These are phyloP conservation scores for Cutaneotrichosporon sp. DNA, from an alignment of 1,284 basidiomycete species.

Conservation along the genomic window DNA sequence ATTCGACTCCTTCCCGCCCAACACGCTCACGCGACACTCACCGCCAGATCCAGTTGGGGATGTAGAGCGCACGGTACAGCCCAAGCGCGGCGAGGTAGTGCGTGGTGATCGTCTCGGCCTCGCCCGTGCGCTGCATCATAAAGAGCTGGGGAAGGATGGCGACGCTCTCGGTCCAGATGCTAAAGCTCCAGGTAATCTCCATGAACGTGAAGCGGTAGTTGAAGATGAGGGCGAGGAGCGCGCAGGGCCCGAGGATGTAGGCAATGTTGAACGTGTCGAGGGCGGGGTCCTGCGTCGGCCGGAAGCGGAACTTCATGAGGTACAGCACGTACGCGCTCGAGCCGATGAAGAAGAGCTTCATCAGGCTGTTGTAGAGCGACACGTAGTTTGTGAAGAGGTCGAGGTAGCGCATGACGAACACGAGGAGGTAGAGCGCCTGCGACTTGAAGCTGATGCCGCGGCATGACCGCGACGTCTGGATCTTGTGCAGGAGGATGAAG, in stretches of 20 bases:
- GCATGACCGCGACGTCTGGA: conserved; percentile 78
- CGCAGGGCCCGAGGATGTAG: conserved; percentile 82
- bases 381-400: conserved; percentile 73
- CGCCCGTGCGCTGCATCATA: conserved; percentile 96
- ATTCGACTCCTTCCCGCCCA: background rate
- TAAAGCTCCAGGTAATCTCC: conserved; percentile 93
- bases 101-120: conserved; percentile 98
- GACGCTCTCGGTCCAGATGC: conserved; percentile 94
- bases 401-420: conserved; percentile 87
- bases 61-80: conserved; percentile 89
- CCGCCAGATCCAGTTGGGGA: conserved; percentile 99
- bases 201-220: conserved; percentile 76
- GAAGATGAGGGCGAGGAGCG: conserved; percentile 81
- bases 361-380: conserved; percentile 85
- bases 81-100: conserved; percentile 97
- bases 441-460: conserved; percentile 93
- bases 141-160: conserved; percentile 98
- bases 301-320: conserved; percentile 87
- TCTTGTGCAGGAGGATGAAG: conserved; percentile 82
- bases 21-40: too few relatives aligned
- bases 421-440: conserved; percentile 86
- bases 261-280: conserved; percentile 96
- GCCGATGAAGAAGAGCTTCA: conserved; percentile 97
- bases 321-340: conserved; percentile 88
- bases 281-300: conserved; percentile 93